Conservation (phyloP, 805 yeast genomes). For the Tetrapisispora fleetii region DNA sequence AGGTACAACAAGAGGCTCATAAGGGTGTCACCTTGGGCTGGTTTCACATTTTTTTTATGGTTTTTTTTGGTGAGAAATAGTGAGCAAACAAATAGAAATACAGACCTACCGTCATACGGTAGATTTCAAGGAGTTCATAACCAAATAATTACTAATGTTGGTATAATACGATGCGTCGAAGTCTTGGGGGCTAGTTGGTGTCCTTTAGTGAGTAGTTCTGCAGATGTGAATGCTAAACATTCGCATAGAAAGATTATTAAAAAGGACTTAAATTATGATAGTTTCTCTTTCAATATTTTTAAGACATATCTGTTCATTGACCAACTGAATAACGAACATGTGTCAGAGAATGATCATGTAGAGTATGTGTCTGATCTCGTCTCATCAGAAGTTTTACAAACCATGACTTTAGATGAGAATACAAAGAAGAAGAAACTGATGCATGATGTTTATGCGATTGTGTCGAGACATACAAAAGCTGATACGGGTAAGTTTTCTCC, state of each 20-base stretch:
- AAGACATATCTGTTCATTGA: not conserved
- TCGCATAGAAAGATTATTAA: not conserved
- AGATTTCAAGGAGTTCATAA: not conserved
- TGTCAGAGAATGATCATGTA: not conserved
- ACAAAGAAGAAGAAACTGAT: not conserved
- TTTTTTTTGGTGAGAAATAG: not conserved
- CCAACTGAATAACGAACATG: not conserved
- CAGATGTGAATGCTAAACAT: not conserved
- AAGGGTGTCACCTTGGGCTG: not conserved
- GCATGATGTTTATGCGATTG: not conserved
- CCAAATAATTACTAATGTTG: not conserved
- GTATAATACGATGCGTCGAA: not conserved
- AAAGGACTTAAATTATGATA: conserved; percentile 1
- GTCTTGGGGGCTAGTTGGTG: not conserved
- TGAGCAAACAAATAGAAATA: not conserved
- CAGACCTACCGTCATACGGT: not conserved
- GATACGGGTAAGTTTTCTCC: not conserved
- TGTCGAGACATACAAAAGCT: not conserved
- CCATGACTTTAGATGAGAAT: not conserved
- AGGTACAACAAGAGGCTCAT: not conserved
- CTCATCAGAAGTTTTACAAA: not conserved
- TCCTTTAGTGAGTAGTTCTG: not conserved
- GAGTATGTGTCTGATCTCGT: not conserved
- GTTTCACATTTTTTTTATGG: not conserved
- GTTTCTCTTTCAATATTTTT: not conserved